phyloP scores from a whole-genome alignment of 495 filamentous ascomycete species.

The Penicillium pancosmium region DNA sequence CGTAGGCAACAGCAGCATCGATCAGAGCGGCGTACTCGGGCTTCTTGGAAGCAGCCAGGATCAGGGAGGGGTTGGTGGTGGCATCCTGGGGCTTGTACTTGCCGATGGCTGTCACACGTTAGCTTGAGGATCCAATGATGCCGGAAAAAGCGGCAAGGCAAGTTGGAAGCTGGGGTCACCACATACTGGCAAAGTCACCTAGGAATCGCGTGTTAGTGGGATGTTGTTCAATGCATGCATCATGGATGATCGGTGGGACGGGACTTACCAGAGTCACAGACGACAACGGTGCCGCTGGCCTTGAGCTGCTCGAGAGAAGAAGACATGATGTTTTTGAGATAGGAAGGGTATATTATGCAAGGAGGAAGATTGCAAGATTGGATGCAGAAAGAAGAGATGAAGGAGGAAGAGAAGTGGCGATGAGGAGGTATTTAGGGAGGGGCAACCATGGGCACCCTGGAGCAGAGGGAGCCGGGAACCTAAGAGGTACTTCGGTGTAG shows the following conservation, averaged over 20 bases:
- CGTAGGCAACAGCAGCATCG: slow-evolving; percentile 81
- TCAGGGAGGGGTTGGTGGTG: slow-evolving; percentile 98
- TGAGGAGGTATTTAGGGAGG: slow-evolving; percentile 31
- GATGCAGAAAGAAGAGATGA: slow-evolving; percentile 22
- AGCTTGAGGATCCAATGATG: slow-evolving; percentile 11
- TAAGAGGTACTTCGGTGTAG: slow-evolving; percentile 19
- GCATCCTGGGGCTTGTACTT: slow-evolving; percentile 99
- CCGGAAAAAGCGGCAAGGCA: not conserved
- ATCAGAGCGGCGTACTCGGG: slow-evolving; percentile 92
- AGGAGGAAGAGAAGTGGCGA: slow-evolving; percentile 35
- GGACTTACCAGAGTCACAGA: slow-evolving; percentile 90
- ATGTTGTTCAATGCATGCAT: slow-evolving; percentile 14
- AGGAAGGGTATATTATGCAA: slow-evolving; percentile 5
- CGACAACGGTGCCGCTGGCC: slow-evolving; percentile 91
- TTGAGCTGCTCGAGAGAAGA: slow-evolving; percentile 95
- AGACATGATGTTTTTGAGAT: slow-evolving; percentile 59
- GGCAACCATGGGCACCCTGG: slow-evolving; percentile 16
- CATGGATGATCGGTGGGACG: slow-evolving; percentile 23
- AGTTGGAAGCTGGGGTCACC: slow-evolving; percentile 35
- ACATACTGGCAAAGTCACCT: slow-evolving; percentile 82
- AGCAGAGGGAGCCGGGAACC: slow-evolving; percentile 15
- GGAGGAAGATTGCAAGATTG: slow-evolving; percentile 13
- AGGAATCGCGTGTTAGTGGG: slow-evolving; percentile 24
- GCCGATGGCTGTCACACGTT: slow-evolving; percentile 73
- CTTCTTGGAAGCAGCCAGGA: slow-evolving; percentile 98